phyloP scores from a whole-genome alignment of 768 basidiomycete species.

The Roridomyces roridus region DNA sequence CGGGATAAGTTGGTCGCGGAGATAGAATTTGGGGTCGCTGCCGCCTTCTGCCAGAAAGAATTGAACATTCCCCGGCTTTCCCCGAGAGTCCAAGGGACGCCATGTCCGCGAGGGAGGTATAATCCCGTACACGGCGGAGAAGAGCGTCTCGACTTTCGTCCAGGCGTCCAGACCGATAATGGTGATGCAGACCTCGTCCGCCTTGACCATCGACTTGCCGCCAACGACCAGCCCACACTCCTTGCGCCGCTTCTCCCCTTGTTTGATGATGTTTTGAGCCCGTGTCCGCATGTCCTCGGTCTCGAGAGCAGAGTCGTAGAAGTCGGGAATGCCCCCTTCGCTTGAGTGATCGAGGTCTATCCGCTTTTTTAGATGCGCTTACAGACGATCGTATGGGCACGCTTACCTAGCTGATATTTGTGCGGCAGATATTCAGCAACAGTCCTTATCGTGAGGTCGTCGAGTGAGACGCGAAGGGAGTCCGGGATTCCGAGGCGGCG shows the following conservation, averaged over 20 bases:
- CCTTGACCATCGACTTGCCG: background rate
- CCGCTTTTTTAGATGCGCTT: too few relatives aligned
- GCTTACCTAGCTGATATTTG: too few relatives aligned
- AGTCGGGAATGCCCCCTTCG: background rate
- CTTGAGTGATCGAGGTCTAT: too few relatives aligned
- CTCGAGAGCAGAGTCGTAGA: background rate
- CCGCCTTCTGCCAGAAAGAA: constrained; percentile 2
- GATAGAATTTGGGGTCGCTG: constrained; percentile 7
- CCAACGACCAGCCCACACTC: background rate
- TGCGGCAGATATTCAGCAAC: too few relatives aligned
- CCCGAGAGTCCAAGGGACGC: background rate
- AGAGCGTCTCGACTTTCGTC: background rate
- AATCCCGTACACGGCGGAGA: constrained; percentile 16
- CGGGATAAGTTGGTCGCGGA: constrained; percentile 6
- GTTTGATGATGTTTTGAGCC: background rate
- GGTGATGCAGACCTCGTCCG: constrained; percentile 9
- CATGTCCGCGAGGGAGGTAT: constrained; percentile 4
- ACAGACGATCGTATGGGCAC: too few relatives aligned
- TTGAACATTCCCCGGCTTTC: background rate
- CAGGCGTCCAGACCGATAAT: background rate
- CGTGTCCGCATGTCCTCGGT: background rate
- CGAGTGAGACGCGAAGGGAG: background rate
- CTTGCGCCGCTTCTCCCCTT: background rate
- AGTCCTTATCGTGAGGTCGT: background rate
- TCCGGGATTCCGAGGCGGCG: background rate